phyloP scores from a whole-genome alignment of 345 rosid species.

The Eucalyptus marginata region DNA sequence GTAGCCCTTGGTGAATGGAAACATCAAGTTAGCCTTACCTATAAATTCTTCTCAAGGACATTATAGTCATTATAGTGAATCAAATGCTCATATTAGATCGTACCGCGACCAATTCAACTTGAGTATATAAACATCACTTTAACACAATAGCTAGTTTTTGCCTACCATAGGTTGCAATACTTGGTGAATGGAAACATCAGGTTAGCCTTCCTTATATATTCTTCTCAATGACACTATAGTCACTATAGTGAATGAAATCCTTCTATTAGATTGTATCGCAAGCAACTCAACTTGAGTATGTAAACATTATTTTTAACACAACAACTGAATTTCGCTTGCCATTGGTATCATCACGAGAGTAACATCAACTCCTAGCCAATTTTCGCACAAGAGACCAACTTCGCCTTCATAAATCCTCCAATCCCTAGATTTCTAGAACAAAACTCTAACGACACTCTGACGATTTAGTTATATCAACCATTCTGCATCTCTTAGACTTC shows the following conservation, averaged over 20 bases:
- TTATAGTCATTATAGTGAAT: rapidly evolving
- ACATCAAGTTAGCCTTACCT: background rate
- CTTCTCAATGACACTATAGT: background rate
- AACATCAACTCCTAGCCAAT: background rate
- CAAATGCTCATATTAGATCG: no score
- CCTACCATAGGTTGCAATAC: background rate
- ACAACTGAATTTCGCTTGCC: background rate
- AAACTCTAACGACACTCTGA: background rate
- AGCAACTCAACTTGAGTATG: background rate
- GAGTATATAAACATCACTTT: no score
- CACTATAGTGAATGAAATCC: background rate
- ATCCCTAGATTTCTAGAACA: background rate
- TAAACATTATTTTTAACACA: no score
- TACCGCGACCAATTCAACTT: no score
- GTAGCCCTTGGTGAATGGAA: background rate
- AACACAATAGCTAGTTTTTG: no score
- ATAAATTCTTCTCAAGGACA: background rate
- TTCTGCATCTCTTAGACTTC: background rate
- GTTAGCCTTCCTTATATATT: background rate
- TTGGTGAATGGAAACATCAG: background rate
- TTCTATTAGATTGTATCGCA: rapidly evolving
- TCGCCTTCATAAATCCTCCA: background rate
- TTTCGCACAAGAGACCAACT: background rate
- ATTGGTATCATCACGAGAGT: background rate
- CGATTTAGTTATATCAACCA: background rate